Base-by-base conservation (phyloP, 192 early-diverging fungal genomes). In the Mortierella claussenii region DNA sequence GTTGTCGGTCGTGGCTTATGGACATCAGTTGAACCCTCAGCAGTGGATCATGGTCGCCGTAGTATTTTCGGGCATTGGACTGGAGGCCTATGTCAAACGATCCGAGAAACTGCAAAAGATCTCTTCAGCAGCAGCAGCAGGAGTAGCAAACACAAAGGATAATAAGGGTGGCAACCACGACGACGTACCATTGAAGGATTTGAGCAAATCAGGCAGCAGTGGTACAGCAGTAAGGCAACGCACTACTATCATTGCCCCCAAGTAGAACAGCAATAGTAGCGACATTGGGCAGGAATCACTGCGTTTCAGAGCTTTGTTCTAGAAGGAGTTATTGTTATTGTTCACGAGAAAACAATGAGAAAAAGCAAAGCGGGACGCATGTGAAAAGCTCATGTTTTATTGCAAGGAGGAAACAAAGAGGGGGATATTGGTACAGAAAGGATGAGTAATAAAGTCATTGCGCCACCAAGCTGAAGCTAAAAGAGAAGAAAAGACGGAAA, bases 41-140 rank as follows among this genome's bases (percentile, higher is more conserved):
- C 98, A 99, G 75, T 99, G 97, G 98, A 58, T 63, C 15, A 89
- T 92, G 20, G 92, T 97, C 28, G 85, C 70, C 4, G 60, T 97
- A 11, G 98, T 99, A 27, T 99, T 99, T 84, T 64, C 82, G 6
- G 96, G 95, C 17, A 91, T 94, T 60, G 88, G 89, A 31, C 81
- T 94, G 17, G 93, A 94, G 65, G 89, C 90, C 0, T 92, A 88
- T 67, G 86, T 88, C 60, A 92, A 92, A 76, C 87, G 87, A 24
- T 28, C 60, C 2, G 80, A 84, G 46, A 89, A 85, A 59, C 36
- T 79, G 31, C 52, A 37, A 33, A 64, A 76, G 62, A 65, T 69
- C 28, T 60, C 61, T 23, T 31, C 52, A 18, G 21, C 31, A 8
- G 23, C 31, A 18, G 13, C 31, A 3, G 13, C 52, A 2, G 32